Evolutionary conservation across 345 rosid species (phyloP), one percentile per base, ranked within the genome.

Genomic region (Aegle marmelos): DNA sequence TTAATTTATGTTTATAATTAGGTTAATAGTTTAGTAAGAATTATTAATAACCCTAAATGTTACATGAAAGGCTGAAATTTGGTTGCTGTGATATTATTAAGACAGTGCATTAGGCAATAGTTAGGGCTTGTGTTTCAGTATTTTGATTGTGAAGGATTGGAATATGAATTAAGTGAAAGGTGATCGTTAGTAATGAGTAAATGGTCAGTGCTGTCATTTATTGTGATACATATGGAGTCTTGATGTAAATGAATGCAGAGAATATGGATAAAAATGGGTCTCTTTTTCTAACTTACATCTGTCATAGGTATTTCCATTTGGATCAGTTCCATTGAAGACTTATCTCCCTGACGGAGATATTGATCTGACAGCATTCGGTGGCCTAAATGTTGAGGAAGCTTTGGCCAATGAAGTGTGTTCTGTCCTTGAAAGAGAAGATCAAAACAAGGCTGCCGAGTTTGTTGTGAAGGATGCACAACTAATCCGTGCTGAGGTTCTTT

Each of bases 271-370:
- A 48, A 57, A 60, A 7, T 59, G 31, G 33, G 53, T 76, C 63
- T 22, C 17, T 13, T 33, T 31, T 56, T 68, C 63, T 70, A 48
- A 80, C 60, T 17, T 31, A 9, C 79, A 28, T 83, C 50, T 75
- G 34, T 84, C 79, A 57, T 86, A 94, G 98, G 98, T 94, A 37
- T 87, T 83, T 82, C 91, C 97, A 27, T 94, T 91, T 85, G 98
- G 98, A 54, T 94, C 98, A 7, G 98, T 94, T 14, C 98, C 98
- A 3, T 82, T 94, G 86, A 94, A 87, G 87, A 94, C 98, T 4
- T 94, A 94, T 90, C 98, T 94, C 77, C 98, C 98, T 62, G 98
- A 94, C 83, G 97, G 97, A 66, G 98, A 94, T 81, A 93, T 94
- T 84, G 98, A 94, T 83, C 83, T 94, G 85, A 94, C 97, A 22